Percentiles rank a stretch among this genome's conserved stretches.
phyloP scores from a whole-genome alignment of 2,329 filamentous ascomycete species.

The Saccharata proteae region DNA sequence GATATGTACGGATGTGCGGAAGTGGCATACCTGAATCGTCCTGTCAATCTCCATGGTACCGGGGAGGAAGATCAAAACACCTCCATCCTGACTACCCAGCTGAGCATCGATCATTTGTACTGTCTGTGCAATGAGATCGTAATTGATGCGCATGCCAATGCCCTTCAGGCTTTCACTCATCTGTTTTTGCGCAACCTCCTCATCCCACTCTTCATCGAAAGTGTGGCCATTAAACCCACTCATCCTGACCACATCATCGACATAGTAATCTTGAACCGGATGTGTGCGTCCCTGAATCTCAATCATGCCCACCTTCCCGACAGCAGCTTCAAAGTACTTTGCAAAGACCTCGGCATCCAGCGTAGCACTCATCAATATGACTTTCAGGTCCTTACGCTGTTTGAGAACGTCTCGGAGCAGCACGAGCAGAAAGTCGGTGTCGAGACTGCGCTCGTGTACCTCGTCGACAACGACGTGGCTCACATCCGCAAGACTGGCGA shows the following conservation, averaged over 20 bases:
- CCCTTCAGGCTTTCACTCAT: conserved; percentile 30
- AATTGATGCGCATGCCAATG: conserved; percentile 72
- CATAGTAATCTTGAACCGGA: conserved; percentile 78
- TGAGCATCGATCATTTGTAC: conserved; percentile 72
- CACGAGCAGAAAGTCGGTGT: conserved; percentile 87
- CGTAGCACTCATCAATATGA: conserved; percentile 93
- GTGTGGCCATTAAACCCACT: conserved; percentile 53
- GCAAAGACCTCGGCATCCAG: conserved; percentile 79
- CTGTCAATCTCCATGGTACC: conserved; percentile 86
- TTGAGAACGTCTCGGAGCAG: conserved; percentile 72
- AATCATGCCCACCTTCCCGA: conserved; percentile 62
- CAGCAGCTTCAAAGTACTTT: conserved; percentile 60
- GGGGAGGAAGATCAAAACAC: conserved; percentile 90
- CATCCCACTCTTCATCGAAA: conserved; percentile 41
- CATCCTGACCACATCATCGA: conserved; percentile 74
- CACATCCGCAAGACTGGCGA: conserved; percentile 72
- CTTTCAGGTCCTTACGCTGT: conserved; percentile 64
- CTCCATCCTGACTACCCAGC: conserved; percentile 61
- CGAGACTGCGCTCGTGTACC: conserved; percentile 87
- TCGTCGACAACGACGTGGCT: conserved; percentile 95
- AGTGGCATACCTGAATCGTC: conserved; percentile 42
- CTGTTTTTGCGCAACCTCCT: conserved; percentile 31
- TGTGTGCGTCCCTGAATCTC: conserved; percentile 84
- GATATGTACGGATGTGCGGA: background rate
- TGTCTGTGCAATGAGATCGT: conserved; percentile 69